Conservation (phyloP, 768 basidiomycete genomes). For the Steccherinum ochraceum region DNA sequence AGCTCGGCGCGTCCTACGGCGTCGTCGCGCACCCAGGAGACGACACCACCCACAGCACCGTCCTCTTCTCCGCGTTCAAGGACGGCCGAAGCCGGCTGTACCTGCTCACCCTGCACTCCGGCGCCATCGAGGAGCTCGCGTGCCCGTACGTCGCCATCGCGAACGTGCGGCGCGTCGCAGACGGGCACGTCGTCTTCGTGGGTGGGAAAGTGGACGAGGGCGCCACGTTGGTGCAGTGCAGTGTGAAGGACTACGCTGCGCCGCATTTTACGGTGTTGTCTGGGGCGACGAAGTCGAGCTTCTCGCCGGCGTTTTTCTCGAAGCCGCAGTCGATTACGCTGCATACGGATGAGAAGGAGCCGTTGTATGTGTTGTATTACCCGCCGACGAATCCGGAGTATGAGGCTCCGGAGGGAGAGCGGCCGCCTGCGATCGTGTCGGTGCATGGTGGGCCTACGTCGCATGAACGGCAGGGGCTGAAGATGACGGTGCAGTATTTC, state of each 20-base stretch:
- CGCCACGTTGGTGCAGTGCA: constrained; percentile 31
- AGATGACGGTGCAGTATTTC: constrained; percentile 55
- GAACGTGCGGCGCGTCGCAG: constrained; percentile 29
- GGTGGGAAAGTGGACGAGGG: constrained; percentile 36
- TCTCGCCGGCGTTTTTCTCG: constrained; percentile 35
- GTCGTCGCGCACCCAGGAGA: constrained; percentile 26
- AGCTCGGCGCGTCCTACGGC: constrained; percentile 41
- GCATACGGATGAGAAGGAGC: constrained; percentile 26
- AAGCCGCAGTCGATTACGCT: constrained; percentile 43
- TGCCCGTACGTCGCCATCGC: constrained; percentile 38
- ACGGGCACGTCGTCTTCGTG: constrained; percentile 33
- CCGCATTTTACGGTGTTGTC: constrained; percentile 20
- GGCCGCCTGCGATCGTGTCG: constrained; percentile 60
- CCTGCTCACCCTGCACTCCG: constrained; percentile 20
- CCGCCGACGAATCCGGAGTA: constrained; percentile 62
- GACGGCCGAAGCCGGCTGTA: constrained; percentile 31
- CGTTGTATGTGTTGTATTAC: constrained; percentile 60
- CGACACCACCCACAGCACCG: constrained; percentile 25
- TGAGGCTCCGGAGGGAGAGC: constrained; percentile 42
- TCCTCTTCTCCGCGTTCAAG: constrained; percentile 26
- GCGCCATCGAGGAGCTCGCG: constrained; percentile 26
- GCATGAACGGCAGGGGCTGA: constrained; percentile 38
- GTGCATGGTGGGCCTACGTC: constrained; percentile 72
- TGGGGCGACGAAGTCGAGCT: constrained; percentile 16
- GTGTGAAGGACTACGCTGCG: constrained; percentile 17